A percentile compares a stretch with the other conserved stretches of the same genome.
These are phyloP conservation scores for Sporothrix schenckii DNA, from an alignment of 2,329 filamentous ascomycete species.

Conservation along the genomic window DNA sequence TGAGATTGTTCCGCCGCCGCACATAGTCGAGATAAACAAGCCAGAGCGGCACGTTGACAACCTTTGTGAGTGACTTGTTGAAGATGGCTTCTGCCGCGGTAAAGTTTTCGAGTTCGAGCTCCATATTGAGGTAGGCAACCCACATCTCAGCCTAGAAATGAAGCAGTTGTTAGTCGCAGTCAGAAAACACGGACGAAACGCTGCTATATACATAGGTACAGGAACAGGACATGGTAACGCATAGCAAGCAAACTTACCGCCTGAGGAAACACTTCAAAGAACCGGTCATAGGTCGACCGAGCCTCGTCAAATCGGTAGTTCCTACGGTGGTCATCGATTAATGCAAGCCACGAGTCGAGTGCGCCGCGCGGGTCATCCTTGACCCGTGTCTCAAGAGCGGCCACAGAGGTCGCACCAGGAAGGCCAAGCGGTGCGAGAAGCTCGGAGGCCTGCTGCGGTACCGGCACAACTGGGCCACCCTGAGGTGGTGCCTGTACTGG, in stretches of 20 bases:
- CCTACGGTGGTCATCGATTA: constrained; percentile 82
- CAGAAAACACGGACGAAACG: too few species aligned
- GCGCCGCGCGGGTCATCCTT: constrained; percentile 91
- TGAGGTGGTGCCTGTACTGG: neutral
- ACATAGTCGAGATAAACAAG: constrained; percentile 94
- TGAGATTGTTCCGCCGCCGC: constrained; percentile 85
- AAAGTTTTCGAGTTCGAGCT: constrained; percentile 83
- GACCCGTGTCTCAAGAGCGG: constrained; percentile 85
- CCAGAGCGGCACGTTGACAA: constrained; percentile 86
- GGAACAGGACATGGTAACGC: neutral
- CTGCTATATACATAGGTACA: too few species aligned
- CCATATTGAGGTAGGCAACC: constrained; percentile 86
- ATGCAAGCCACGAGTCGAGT: constrained; percentile 83
- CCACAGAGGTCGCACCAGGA: constrained; percentile 70
- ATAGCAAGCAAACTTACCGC: constrained; percentile 60
- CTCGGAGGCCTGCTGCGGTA: constrained; percentile 33
- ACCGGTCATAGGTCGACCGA: constrained; percentile 79
- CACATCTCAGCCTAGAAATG: constrained; percentile 80
- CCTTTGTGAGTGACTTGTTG: constrained; percentile 71
- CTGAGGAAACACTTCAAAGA: constrained; percentile 84
- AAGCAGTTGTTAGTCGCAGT: neutral
- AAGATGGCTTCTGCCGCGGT: constrained; percentile 81
- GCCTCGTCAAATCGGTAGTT: constrained; percentile 82
- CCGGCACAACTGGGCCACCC: constrained; percentile 31
- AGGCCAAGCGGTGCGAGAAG: constrained; percentile 34